A percentile compares a stretch with the other conserved stretches of the same genome.
Evolutionary conservation across 1,139 yeast genomes (phyloP).

Genomic region (Debaryomycetaceae sp.): DNA sequence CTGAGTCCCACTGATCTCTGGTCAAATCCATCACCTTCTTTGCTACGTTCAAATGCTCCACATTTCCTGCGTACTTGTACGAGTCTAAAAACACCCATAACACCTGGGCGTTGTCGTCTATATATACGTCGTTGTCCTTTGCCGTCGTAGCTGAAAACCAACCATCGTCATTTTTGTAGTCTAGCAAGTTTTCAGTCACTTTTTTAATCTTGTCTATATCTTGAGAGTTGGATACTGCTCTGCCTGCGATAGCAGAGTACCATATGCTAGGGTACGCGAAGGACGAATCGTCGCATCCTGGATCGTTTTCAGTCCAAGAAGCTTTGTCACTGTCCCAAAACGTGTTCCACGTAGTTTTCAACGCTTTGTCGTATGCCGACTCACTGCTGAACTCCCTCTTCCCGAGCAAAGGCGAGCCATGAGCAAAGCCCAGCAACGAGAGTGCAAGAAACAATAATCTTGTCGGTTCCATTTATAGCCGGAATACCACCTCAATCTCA

Average conservation of each 20-base stretch:
- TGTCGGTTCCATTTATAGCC: background rate
- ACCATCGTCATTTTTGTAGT: constrained; percentile 17
- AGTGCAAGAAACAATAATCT: background rate
- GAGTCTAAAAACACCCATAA: constrained; percentile 30
- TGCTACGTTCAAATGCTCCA: constrained; percentile 15
- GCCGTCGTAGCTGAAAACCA: constrained; percentile 27
- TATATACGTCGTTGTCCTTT: constrained; percentile 24
- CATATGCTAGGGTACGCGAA: constrained; percentile 16
- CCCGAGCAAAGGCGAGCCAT: background rate
- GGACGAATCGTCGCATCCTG: constrained; percentile 9
- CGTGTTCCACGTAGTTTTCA: constrained; percentile 16
- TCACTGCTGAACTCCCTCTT: background rate
- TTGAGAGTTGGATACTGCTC: constrained; percentile 15
- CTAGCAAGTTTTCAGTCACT: constrained; percentile 12
- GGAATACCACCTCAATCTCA: too few relatives aligned
- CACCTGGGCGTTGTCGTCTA: constrained; percentile 34
- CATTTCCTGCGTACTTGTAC: constrained; percentile 13
- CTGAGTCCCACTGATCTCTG: constrained; percentile 16
- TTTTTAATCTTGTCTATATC: constrained; percentile 9
- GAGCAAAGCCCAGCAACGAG: background rate
- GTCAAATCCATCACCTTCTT: constrained; percentile 13
- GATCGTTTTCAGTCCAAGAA: constrained; percentile 19
- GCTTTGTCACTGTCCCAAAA: constrained; percentile 17
- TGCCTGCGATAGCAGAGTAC: constrained; percentile 26
- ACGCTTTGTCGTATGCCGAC: constrained; percentile 8